These are phyloP conservation scores for Ascochyta lentis DNA, from an alignment of 2,329 filamentous ascomycete genomes.

Conservation along the genomic window DNA sequence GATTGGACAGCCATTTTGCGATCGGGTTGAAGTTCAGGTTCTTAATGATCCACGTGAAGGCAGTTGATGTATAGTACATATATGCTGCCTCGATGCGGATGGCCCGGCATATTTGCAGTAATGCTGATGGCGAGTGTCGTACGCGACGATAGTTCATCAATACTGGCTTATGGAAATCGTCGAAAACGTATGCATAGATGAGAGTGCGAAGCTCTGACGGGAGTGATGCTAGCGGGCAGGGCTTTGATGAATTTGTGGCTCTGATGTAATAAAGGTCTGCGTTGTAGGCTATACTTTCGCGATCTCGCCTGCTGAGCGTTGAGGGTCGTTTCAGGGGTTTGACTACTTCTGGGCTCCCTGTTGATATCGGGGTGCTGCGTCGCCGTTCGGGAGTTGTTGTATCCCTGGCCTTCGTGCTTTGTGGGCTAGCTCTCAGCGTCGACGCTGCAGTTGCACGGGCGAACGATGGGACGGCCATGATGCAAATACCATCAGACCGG, in stretches of 20 bases:
- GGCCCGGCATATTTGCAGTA: conserved; percentile 30
- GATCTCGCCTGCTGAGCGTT: conserved; percentile 13
- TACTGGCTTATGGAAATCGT: conserved; percentile 1
- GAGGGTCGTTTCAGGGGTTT: conserved; percentile 24
- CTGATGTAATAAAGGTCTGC: conserved; percentile 23
- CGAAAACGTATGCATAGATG: conserved; percentile 26
- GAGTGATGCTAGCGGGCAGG: conserved; percentile 27
- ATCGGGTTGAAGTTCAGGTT: conserved; percentile 27
- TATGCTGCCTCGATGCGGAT: conserved; percentile 41
- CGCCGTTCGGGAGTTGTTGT: background rate
- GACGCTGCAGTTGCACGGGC: conserved; percentile 29
- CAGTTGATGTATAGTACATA: conserved; percentile 28
- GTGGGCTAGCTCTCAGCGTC: conserved; percentile 8
- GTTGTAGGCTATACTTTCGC: conserved; percentile 17
- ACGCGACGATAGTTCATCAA: conserved; percentile 7
- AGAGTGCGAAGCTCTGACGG: conserved; percentile 29
- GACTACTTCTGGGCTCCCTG: background rate
- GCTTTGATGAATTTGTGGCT: conserved; percentile 17
- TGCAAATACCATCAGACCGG: background rate
- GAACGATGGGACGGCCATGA: conserved; percentile 29
- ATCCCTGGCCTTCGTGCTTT: background rate
- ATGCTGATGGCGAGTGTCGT: conserved; percentile 2
- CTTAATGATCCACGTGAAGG: conserved; percentile 24
- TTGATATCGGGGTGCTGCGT: background rate
- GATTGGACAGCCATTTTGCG: conserved; percentile 20